Evolutionary conservation across 495 filamentous ascomycete genomes (phyloP).

Genomic region (Hypomontagnella submonticulosa): DNA sequence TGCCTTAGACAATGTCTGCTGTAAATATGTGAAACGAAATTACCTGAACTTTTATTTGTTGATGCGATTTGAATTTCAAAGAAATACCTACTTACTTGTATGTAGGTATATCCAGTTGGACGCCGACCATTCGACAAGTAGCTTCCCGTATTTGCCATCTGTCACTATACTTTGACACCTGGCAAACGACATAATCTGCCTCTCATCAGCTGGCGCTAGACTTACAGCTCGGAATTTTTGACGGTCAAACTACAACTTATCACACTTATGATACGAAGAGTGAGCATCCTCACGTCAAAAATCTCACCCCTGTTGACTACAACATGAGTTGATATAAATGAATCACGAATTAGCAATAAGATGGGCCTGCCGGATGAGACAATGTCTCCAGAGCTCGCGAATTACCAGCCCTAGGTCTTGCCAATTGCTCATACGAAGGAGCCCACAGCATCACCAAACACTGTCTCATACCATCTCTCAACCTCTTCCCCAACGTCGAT

Average conservation of each 20-base stretch:
- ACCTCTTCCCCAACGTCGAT: neutral
- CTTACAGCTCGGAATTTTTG: too few relatives aligned
- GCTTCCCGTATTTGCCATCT: neutral
- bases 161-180: too few relatives aligned
- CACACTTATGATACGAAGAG: neutral
- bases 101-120: too few relatives aligned
- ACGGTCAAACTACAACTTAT: neutral
- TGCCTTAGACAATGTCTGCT: neutral
- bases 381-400: constrained; percentile 19
- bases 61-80: too few relatives aligned
- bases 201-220: constrained; percentile 15
- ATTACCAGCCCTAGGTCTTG: neutral
- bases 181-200: constrained; percentile 1
- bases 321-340: constrained; percentile 38
- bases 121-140: too few relatives aligned
- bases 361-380: constrained; percentile 37
- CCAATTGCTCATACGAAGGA: neutral
- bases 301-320: neutral
- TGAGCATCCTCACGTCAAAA: neutral
- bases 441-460: neutral
- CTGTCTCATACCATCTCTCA: neutral
- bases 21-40: too few relatives aligned
- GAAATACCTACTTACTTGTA: too few relatives aligned
- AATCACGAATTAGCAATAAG: constrained; percentile 28
- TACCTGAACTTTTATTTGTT: too few relatives aligned